phyloP scores from a whole-genome alignment of 768 basidiomycete species.

The Termitomyces sp. region DNA sequence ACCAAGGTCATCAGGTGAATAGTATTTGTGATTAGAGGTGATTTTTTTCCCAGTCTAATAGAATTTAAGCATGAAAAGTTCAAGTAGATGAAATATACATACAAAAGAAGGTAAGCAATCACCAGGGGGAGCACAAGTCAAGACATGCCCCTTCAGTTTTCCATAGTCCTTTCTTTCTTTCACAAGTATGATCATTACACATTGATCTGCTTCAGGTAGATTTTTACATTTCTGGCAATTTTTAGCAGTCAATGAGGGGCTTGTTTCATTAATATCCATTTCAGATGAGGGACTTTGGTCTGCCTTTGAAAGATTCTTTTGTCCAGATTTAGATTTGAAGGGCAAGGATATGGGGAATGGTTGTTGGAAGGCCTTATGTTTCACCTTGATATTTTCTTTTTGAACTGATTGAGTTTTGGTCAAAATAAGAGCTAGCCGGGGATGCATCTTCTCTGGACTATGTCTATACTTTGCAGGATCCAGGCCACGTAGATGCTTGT shows the following conservation, averaged over 20 bases:
- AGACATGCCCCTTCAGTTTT: no score
- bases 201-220: not conserved
- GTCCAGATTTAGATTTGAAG: not conserved
- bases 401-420: no score
- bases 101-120: not conserved
- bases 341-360: not conserved
- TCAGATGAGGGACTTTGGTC: no score
- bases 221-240: not conserved
- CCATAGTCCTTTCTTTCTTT: not conserved
- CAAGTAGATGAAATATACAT: not conserved
- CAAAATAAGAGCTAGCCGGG: no score
- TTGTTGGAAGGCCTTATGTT: not conserved
- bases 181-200: not conserved
- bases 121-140: constrained; percentile 3
- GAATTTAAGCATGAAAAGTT: not conserved
- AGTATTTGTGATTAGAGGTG: not conserved
- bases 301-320: not conserved
- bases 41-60: not conserved
- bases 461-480: no score
- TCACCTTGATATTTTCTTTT: not conserved
- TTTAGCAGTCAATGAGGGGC: not conserved
- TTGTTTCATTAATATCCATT: no score
- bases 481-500: no score
- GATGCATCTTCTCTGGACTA: no score
- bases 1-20: constrained; percentile 1